Percentiles rank a stretch among this genome's conserved stretches.
These are phyloP conservation scores for Dillenia turbinata DNA, from an alignment of 164 flowering plant species.

Conservation along the genomic window DNA sequence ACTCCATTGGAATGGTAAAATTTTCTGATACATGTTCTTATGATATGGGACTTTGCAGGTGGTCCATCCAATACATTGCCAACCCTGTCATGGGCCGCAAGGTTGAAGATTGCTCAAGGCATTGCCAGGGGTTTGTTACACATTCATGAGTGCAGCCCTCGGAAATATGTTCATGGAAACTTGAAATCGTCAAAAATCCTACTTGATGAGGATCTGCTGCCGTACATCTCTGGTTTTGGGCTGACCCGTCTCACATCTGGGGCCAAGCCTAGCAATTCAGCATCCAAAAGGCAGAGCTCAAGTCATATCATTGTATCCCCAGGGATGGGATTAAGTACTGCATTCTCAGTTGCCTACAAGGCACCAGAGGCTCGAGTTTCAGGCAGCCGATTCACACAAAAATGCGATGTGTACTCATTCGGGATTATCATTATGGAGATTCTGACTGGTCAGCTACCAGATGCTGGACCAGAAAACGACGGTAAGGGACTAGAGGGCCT, in stretches of 20 bases:
- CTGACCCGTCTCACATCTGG: constrained; percentile 56
- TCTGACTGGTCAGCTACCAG: constrained; percentile 66
- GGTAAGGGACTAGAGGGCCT: constrained; percentile 57
- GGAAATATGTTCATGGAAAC: constrained; percentile 80
- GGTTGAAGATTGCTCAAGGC: constrained; percentile 83
- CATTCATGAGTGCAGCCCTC: constrained; percentile 80
- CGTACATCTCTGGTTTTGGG: constrained; percentile 83
- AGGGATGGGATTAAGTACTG: constrained; percentile 21
- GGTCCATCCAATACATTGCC: constrained; percentile 43
- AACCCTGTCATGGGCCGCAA: constrained; percentile 68
- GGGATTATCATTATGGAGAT: constrained; percentile 84
- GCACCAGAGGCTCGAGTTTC: constrained; percentile 74
- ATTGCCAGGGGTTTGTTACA: constrained; percentile 70
- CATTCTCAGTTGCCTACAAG: constrained; percentile 32
- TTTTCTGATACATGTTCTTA: too few species aligned
- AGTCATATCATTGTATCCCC: constrained; percentile 18
- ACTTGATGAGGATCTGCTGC: constrained; percentile 68
- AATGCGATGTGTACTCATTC: constrained; percentile 84
- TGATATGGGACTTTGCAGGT: constrained; percentile 31
- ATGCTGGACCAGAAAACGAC: constrained; percentile 38
- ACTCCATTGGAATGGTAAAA: too few species aligned
- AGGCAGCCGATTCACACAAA: constrained; percentile 58
- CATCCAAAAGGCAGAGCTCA: constrained; percentile 34
- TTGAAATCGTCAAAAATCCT: constrained; percentile 87
- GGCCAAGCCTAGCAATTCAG: constrained; percentile 19